phyloP scores from a whole-genome alignment of 768 basidiomycete species.

The Saitozyma sp. region DNA sequence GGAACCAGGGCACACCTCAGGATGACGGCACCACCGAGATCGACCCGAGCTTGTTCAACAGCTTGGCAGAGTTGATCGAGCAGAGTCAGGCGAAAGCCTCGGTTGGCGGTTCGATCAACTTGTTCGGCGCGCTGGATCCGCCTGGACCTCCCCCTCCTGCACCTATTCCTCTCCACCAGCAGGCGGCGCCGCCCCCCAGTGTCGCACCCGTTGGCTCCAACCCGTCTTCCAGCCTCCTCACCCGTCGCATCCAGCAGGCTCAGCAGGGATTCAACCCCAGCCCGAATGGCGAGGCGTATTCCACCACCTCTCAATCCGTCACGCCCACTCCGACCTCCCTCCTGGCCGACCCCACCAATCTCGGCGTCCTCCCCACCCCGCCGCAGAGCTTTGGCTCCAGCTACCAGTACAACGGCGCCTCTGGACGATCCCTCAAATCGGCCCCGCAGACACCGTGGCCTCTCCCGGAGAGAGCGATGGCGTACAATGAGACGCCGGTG shows the following conservation, averaged over 20 bases:
- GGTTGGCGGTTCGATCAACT: conserved; percentile 3
- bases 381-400: conserved; percentile 25
- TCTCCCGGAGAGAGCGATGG: conserved; percentile 23
- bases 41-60: conserved; percentile 31
- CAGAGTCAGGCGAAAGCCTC: conserved; percentile 22
- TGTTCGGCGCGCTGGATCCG: conserved; percentile 6
- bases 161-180: conserved; percentile 7
- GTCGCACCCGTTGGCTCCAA: conserved; percentile 4
- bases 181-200: conserved; percentile 13
- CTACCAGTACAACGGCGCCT: neutral
- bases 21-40: conserved; percentile 1
- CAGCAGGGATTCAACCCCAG: conserved; percentile 5
- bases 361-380: conserved; percentile 21
- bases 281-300: neutral
- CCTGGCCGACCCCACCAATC: conserved; percentile 1
- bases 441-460: conserved; percentile 17
- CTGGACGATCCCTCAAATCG: conserved; percentile 7
- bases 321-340: neutral
- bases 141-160: conserved; percentile 4
- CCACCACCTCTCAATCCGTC: neutral
- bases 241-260: conserved; percentile 31
- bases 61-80: conserved; percentile 34
- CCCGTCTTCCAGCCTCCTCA: conserved; percentile 20
- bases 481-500: conserved; percentile 35
- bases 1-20: neutral